Evolutionary conservation across 345 rosid genomes (phyloP).

Genomic region (Eucalyptus coolabah): DNA sequence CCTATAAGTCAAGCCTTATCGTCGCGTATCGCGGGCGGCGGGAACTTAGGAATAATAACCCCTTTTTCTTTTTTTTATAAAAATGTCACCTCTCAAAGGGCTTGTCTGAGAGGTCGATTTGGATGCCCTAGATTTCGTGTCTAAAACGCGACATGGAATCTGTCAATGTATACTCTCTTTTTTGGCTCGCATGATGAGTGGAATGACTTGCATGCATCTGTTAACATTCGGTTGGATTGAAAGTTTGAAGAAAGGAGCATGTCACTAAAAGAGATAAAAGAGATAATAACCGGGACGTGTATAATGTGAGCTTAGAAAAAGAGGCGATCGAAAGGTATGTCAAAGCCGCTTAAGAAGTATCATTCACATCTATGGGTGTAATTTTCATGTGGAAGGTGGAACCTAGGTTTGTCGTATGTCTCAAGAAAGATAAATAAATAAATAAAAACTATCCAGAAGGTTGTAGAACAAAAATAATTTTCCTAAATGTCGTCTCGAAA

Average conservation of each 20-base stretch:
- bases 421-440: not conserved
- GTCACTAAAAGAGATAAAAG: not conserved
- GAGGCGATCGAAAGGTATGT: not conserved
- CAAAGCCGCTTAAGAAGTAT: not conserved
- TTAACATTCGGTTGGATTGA: not conserved
- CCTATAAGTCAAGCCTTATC: not conserved
- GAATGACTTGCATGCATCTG: not conserved
- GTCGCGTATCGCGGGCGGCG: not conserved
- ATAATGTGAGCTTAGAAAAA: not conserved
- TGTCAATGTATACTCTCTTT: not conserved
- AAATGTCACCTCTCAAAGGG: not conserved
- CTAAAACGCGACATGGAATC: not conserved
- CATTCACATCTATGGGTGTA: not conserved
- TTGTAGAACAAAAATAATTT: not conserved
- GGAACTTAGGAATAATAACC: not conserved
- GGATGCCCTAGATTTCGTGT: not conserved
- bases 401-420: not conserved
- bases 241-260: not conserved
- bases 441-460: not conserved
- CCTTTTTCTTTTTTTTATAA: rapidly evolving
- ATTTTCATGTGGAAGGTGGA: not conserved
- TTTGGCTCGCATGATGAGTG: not conserved
- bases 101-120: not conserved
- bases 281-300: not conserved
- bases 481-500: not conserved